Evolutionary conservation across 2,329 filamentous ascomycete genomes (phyloP), one percentile per base, ranked within the genome.

Genomic region (Dichotomopilus funicola): DNA sequence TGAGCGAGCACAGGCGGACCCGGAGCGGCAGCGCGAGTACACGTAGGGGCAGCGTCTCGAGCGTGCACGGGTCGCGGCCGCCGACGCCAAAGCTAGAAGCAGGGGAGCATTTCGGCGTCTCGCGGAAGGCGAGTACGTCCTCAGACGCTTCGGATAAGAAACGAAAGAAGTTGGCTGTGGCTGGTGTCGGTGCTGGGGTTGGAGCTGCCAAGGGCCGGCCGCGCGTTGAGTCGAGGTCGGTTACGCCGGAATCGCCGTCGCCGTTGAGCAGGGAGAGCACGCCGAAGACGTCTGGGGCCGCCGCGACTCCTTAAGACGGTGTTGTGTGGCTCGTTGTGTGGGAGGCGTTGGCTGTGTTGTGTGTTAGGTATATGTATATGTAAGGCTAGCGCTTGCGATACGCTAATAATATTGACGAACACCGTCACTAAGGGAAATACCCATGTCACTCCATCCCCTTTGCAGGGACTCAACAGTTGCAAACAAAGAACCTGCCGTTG

Each of bases 221-320:
- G 0, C 71, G 71, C 0, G 69, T 70, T 4, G 78, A 82, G 47
- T 76, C 75, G 4, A 69, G 79, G 50, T 81, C 78, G 4, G 72
- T 78, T 2, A 81, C 79, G 3, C 80, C 79, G 0, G 80, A 83
- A 43, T 72, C 73, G 13, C 71, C 79, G 4, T 82, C 79, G 3
- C 80, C 79, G 3, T 65, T 83, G 57, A 75, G 77, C 6, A 72
- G 71, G 51, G 78, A 78, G 61, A 63, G 59, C 51, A 62, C 58
- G 31, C 51, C 51, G n/a, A 61, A 47, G 3, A 42, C 59, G 19
- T 27, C 19, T 27, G 19, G 19, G 10, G 57, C 46, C 3, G 9
- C 53, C 4, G 27, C 36, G 19, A 57, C 33, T 27, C 49, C 60
- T n/a, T 62, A 46, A 44, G 10, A 27, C 19, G 19, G 19, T 27